phyloP scores from a whole-genome alignment of 106 monocot species.

The Dactylorhiza incarnata region DNA sequence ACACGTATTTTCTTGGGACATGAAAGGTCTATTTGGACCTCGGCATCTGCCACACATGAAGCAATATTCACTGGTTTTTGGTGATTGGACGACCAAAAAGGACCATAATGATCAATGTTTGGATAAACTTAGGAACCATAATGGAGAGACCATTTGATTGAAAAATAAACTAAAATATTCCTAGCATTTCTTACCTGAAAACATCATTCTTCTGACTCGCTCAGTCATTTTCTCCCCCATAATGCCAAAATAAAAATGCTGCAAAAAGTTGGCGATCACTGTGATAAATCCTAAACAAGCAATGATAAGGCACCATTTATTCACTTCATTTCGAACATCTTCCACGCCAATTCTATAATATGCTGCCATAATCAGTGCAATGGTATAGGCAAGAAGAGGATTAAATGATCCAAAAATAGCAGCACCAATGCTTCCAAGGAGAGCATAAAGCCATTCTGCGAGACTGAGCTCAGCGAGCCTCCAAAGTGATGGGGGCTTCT shows the following conservation, averaged over 20 bases:
- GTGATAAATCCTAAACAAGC: constrained; percentile 86
- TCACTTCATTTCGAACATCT: constrained; percentile 66
- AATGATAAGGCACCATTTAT: constrained; percentile 88
- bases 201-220: constrained; percentile 97
- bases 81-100: too few species aligned
- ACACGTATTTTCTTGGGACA: too few species aligned
- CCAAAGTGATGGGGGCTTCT: constrained; percentile 73
- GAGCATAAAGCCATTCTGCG: constrained; percentile 94
- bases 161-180: background rate
- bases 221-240: constrained; percentile 99
- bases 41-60: too few species aligned
- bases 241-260: constrained; percentile 99
- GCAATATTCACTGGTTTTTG: too few species aligned
- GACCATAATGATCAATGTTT: too few species aligned
- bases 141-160: too few species aligned
- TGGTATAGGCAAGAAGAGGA: constrained; percentile 84
- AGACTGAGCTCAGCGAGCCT: constrained; percentile 80
- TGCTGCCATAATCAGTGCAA: constrained; percentile 77
- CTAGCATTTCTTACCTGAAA: constrained; percentile 54
- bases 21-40: too few species aligned
- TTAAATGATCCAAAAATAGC: constrained; percentile 99
- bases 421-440: constrained; percentile 87
- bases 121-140: too few species aligned
- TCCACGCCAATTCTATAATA: constrained; percentile 56
- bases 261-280: constrained; percentile 93